A percentile compares a stretch with the other conserved stretches of the same genome.
Evolutionary conservation across 139 green algal genomes (phyloP).

Genomic region (Mychonastes homosphaera): DNA sequence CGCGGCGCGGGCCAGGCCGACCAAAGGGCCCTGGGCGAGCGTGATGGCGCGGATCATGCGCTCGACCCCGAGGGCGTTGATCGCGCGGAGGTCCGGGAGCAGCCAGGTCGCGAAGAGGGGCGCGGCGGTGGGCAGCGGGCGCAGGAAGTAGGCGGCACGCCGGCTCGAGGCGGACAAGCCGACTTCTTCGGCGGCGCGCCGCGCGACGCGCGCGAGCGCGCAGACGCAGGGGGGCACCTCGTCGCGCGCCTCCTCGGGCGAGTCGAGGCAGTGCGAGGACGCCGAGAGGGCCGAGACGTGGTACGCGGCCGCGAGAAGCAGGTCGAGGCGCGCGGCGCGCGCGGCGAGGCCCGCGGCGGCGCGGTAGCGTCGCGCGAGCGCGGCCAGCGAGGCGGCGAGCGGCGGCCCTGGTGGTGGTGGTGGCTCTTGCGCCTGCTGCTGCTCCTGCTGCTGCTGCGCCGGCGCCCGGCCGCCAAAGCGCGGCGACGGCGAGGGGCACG

Average conservation of each 20-base stretch:
- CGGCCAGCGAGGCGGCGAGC: no score
- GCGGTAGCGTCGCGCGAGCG: no score
- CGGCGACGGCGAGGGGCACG: no score
- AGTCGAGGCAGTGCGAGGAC: slow-evolving; percentile 36
- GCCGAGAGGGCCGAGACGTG: slow-evolving; percentile 34
- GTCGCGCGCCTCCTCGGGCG: slow-evolving; percentile 33
- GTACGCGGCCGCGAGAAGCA: slow-evolving; percentile 39
- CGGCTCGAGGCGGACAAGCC: neutral
- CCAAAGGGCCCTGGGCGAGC: slow-evolving; percentile 8
- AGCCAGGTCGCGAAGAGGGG: slow-evolving; percentile 43
- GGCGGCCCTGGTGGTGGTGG: no score
- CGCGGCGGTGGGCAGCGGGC: slow-evolving; percentile 13
- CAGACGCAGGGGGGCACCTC: slow-evolving; percentile 26
- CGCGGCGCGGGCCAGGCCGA: neutral
- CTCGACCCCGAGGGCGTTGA: slow-evolving; percentile 46
- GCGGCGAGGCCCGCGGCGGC: slow-evolving; percentile 32
- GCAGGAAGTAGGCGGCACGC: neutral
- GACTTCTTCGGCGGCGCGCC: neutral
- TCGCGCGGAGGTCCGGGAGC: slow-evolving; percentile 38
- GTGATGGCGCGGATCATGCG: slow-evolving; percentile 39
- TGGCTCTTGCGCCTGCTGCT: no score
- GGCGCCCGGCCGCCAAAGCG: no score
- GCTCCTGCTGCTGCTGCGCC: no score
- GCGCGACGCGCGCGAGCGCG: neutral
- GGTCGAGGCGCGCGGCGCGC: slow-evolving; percentile 51